Base-by-base conservation (phyloP, 768 basidiomycete genomes). In the Boletus pseudo-olivaceus region DNA sequence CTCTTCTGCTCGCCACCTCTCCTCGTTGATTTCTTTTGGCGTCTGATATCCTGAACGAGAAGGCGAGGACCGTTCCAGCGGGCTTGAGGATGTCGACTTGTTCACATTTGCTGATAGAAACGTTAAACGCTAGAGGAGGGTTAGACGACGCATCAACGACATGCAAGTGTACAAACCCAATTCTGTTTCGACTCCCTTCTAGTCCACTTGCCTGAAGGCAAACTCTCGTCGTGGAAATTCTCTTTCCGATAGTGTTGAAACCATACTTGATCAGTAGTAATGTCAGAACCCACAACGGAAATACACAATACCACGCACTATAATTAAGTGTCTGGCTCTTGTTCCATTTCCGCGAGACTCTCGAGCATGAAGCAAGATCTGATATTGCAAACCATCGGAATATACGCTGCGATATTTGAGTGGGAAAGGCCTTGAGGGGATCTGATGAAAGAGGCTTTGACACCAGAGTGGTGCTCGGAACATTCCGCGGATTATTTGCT, bases 171-270 rank as follows among this genome's bases (percentile, higher is more conserved):
- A 29, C 67, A 3, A 58, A 84, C 88, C 93, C 93, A 97, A 59
- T 87, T 87, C 71, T 92, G 88, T 68, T 93, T 97, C n/a, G 91
- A 93, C 69, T 97, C 93, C 52, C 87, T 79, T 66, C 89, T 90
- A 9, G 92, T 89, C 93, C 93, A 97, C 70, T 93, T 93, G 34
- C 87, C 90, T 10, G 85, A 79, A 4, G 88, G 87, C 46, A 90
- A 68, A 54, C 81, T 84, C 30, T 85, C 83, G 57, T 92, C 88
- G 41, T 91, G 85, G 59, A 97, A 91, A 61, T 88, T 85, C 57
- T 93, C 90, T 60, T 87, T 90, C 51, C 94, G 78, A 68, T 92
- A 93, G 59, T 90, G 87, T 60, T 90, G 88, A 75, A 95, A 97
- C 94, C 94, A 97, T 10, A 96, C 94, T 97, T 12, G 62, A 34